These are phyloP conservation scores for Aureobasidium sp. DNA, from an alignment of 2,329 filamentous ascomycete genomes.

Conservation along the genomic window DNA sequence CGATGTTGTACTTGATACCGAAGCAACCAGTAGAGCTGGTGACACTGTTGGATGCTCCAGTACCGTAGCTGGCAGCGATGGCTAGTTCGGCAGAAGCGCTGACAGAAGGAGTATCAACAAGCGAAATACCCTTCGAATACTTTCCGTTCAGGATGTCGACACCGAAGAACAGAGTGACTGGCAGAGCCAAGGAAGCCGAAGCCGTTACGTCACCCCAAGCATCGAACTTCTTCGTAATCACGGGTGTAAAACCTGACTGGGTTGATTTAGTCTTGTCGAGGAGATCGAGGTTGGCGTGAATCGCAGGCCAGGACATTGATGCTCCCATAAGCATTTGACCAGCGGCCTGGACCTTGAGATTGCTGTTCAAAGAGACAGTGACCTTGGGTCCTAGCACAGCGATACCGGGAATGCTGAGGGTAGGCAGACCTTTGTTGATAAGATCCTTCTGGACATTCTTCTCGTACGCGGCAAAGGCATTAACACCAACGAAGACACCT, in stretches of 20 bases:
- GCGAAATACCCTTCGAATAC: constrained; percentile 12
- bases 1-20: constrained; percentile 15
- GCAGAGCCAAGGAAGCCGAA: constrained; percentile 10
- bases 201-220: constrained; percentile 14
- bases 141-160: constrained; percentile 15
- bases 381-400: constrained; percentile 13
- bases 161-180: constrained; percentile 11
- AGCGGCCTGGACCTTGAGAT: constrained; percentile 13
- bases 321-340: constrained; percentile 15
- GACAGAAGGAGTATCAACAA: constrained; percentile 15
- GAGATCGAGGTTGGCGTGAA: constrained; percentile 13
- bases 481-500: constrained; percentile 16
- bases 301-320: constrained; percentile 13
- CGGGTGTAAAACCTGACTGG: constrained; percentile 13
- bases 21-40: constrained; percentile 13
- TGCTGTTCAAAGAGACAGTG: constrained; percentile 6
- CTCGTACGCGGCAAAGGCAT: constrained; percentile 15
- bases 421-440: constrained; percentile 14
- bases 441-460: constrained; percentile 15
- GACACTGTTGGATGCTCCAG: constrained; percentile 5
- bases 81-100: constrained; percentile 9
- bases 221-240: constrained; percentile 15
- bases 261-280: constrained; percentile 10
- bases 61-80: constrained; percentile 1
- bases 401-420: constrained; percentile 16